Conservation (phyloP, 805 yeast species). For the Wickerhamomyces bovis region DNA sequence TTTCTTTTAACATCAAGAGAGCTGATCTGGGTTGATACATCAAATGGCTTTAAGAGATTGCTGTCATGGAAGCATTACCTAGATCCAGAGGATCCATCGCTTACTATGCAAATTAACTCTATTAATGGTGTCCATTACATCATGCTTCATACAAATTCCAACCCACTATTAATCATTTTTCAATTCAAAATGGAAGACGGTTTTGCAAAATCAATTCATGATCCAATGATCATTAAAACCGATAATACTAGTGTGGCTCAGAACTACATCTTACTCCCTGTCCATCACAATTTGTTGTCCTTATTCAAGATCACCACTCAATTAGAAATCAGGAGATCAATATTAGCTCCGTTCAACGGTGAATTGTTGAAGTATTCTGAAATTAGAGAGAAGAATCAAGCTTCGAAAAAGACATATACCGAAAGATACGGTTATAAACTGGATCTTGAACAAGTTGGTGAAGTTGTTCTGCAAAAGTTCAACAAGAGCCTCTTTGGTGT, state of each 20-base stretch:
- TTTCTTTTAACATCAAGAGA: conserved; percentile 64
- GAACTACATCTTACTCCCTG: conserved; percentile 4
- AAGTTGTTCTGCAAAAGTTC: neutral
- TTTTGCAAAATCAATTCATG: conserved; percentile 32
- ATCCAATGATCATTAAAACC: conserved; percentile 25
- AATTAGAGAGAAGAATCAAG: neutral
- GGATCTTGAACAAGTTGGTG: neutral
- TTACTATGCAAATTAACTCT: conserved; percentile 32
- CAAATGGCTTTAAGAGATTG: conserved; percentile 35
- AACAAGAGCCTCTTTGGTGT: conserved; percentile 7
- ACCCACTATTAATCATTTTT: conserved; percentile 28
- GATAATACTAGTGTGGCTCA: conserved; percentile 2
- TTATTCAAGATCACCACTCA: conserved; percentile 1
- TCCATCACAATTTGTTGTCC: neutral
- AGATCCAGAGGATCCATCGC: conserved; percentile 47
- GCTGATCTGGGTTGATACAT: conserved; percentile 43
- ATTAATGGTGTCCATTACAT: conserved; percentile 18
- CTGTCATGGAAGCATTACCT: conserved; percentile 73
- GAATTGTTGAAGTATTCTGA: neutral
- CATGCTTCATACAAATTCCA: conserved; percentile 25
- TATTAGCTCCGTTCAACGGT: conserved; percentile 6
- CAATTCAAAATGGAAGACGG: conserved; percentile 30
- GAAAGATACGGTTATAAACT: neutral
- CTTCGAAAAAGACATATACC: neutral
- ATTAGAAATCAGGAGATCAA: conserved; percentile 4